These are phyloP conservation scores for Cerrena zonata DNA, from an alignment of 1,284 basidiomycete species.

Conservation along the genomic window DNA sequence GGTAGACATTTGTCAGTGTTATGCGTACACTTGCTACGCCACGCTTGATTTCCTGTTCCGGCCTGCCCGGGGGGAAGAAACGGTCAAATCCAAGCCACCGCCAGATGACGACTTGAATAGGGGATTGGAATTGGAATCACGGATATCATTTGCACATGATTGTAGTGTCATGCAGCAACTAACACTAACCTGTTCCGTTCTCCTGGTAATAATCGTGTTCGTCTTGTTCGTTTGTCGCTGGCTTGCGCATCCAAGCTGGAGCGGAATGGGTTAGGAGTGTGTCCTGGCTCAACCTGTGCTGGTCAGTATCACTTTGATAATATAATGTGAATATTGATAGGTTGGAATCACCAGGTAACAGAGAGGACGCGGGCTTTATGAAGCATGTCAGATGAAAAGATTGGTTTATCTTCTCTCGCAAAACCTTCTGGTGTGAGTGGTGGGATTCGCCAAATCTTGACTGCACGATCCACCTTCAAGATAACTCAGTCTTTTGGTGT, in stretches of 20 bases:
- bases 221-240: conserved; percentile 25
- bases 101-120: conserved; percentile 47
- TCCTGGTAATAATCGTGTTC: conserved; percentile 24
- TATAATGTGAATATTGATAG: no score
- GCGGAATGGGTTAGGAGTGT: conserved; percentile 56
- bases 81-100: conserved; percentile 60
- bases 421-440: conserved; percentile 31
- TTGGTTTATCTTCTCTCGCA: conserved; percentile 62
- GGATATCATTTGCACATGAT: neutral
- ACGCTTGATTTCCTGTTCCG: conserved; percentile 38
- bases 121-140: neutral
- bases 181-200: conserved; percentile 19
- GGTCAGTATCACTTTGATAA: no score
- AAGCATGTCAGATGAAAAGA: conserved; percentile 60
- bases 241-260: conserved; percentile 44
- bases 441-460: conserved; percentile 65
- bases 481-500: conserved; percentile 9
- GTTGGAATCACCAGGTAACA: conserved; percentile 57
- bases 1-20: neutral
- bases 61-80: conserved; percentile 52
- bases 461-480: conserved; percentile 57
- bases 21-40: conserved; percentile 56
- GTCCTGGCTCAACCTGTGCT: conserved; percentile 52
- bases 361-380: conserved; percentile 63
- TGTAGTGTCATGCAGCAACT: neutral